Evolutionary conservation across 495 filamentous ascomycete genomes (phyloP), one percentile per base, ranked within the genome.

Genomic region (Hypoxylon fragiforme): DNA sequence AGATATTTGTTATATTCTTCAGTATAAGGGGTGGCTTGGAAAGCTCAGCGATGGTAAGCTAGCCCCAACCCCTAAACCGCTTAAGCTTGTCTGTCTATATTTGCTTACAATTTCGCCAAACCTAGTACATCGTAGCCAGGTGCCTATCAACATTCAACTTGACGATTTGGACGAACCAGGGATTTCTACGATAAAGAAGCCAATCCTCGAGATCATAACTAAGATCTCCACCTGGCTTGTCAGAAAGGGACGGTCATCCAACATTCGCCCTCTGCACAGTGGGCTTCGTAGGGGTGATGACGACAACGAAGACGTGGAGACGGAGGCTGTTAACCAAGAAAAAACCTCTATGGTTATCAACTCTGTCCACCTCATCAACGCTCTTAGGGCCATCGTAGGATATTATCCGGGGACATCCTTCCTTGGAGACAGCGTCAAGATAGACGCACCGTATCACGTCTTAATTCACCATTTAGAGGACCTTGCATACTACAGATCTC

Each of bases 121-220:
- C n/a, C 11, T 30, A 69, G 66, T 64, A 16, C 59, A 58, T 45
- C 59, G 63, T 24, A 65, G 68, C 50, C 20, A 57, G 8, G 60
- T 63, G 28, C 69, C 69, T 12, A 42, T 73, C 37, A 57, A 70
- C 13, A 34, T 58, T 26, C 26, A 60, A 3, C 15, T 63, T n/a
- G 46, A 50, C 19, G 41, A 56, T 9, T n/a, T 46, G 14, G 47
- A 45, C n/a, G 51, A 56, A 2, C 34, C 41, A 2, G n/a, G 35
- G 19, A 5, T 36, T 7, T 37, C 47, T 35, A 38, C 44, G 22
- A 45, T 45, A 2, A 50, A 45, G 15, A 60, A 62, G 8, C 60
- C 68, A 9, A 62, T 73, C n/a, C 59, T 73, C 37, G 70, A 71
- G 49, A 71, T 73, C 36, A 36, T 60, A 16, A 71, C 66, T 2